Evolutionary conservation across 495 filamentous ascomycete genomes (phyloP).

Genomic region (Xylaria acuta): DNA sequence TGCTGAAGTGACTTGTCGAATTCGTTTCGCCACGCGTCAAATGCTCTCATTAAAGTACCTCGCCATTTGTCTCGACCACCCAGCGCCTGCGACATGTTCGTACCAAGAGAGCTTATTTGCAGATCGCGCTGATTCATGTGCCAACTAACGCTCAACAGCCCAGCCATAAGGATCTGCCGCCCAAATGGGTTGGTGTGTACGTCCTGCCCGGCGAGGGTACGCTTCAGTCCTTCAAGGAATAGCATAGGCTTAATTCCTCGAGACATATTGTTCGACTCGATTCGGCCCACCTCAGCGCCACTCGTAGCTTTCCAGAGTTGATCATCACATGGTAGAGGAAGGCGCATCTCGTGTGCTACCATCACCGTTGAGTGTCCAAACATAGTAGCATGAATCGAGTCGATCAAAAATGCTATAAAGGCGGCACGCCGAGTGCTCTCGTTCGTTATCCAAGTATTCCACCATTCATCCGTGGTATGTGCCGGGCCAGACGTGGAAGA

Average conservation of each 20-base stretch:
- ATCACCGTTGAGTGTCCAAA: constrained; percentile 97
- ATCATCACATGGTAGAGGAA: constrained; percentile 94
- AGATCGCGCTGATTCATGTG: constrained; percentile 98
- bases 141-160: constrained; percentile 91
- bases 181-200: constrained; percentile 96
- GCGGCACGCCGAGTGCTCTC: constrained; percentile 90
- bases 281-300: constrained; percentile 83
- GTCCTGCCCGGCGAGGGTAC: constrained; percentile 82
- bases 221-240: constrained; percentile 91
- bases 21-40: constrained; percentile 93
- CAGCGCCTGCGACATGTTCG: constrained; percentile 73
- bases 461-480: constrained; percentile 84
- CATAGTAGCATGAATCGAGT: constrained; percentile 97
- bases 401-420: constrained; percentile 94
- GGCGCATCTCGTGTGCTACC: constrained; percentile 94
- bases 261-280: constrained; percentile 81
- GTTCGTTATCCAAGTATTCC: constrained; percentile 96
- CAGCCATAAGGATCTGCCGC: constrained; percentile 94
- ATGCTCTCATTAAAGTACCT: constrained; percentile 82
- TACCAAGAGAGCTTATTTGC: constrained; percentile 86
- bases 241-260: constrained; percentile 85
- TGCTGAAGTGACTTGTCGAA: constrained; percentile 80
- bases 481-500: constrained; percentile 63
- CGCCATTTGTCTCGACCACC: constrained; percentile 95
- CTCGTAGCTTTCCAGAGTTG: constrained; percentile 91